Percentiles rank a stretch among this genome's conserved stretches.
phyloP scores from a whole-genome alignment of 108 stramenopile genomes.

The Cylindrotheca fusiformis region DNA sequence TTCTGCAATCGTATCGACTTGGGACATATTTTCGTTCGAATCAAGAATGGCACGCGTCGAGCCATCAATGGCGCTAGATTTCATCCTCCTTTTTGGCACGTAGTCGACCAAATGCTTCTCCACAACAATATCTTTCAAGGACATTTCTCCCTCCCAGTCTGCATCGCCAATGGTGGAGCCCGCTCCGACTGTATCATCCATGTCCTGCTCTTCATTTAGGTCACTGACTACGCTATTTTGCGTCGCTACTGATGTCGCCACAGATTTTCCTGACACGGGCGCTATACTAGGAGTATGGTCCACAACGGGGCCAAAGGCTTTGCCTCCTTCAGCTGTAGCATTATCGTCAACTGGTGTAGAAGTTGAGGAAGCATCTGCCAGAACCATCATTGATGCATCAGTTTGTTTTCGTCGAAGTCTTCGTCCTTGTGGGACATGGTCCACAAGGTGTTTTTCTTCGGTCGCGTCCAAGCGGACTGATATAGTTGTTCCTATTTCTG shows the following conservation, averaged over 20 bases:
- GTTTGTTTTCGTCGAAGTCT: neutral
- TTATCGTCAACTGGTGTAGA: slow-evolving; percentile 16
- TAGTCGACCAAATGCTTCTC: slow-evolving; percentile 31
- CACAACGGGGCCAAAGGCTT: slow-evolving; percentile 34
- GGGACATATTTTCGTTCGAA: slow-evolving; percentile 12
- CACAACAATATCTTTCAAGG: neutral
- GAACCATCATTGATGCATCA: slow-evolving; percentile 12
- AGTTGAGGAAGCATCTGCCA: slow-evolving; percentile 9
- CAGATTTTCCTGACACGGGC: neutral
- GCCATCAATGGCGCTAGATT: slow-evolving; percentile 2
- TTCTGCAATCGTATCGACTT: slow-evolving; percentile 24
- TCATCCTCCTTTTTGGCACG: slow-evolving; percentile 6
- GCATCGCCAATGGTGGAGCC: slow-evolving; percentile 2
- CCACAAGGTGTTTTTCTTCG: slow-evolving; percentile 27
- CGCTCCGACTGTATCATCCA: slow-evolving; percentile 18
- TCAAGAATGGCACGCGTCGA: slow-evolving; percentile 23
- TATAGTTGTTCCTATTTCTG: neutral
- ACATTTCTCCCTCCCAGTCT: slow-evolving; percentile 21
- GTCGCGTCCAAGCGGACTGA: slow-evolving; percentile 13
- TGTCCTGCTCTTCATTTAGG: slow-evolving; percentile 17
- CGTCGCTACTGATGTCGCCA: slow-evolving; percentile 27
- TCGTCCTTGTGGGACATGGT: slow-evolving; percentile 14
- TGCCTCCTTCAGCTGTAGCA: slow-evolving; percentile 23
- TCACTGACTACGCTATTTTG: slow-evolving; percentile 15
- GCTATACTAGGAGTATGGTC: slow-evolving; percentile 28